Conservation (phyloP, 2,329 filamentous ascomycete genomes). For the Pochonia chlamydosporia region DNA sequence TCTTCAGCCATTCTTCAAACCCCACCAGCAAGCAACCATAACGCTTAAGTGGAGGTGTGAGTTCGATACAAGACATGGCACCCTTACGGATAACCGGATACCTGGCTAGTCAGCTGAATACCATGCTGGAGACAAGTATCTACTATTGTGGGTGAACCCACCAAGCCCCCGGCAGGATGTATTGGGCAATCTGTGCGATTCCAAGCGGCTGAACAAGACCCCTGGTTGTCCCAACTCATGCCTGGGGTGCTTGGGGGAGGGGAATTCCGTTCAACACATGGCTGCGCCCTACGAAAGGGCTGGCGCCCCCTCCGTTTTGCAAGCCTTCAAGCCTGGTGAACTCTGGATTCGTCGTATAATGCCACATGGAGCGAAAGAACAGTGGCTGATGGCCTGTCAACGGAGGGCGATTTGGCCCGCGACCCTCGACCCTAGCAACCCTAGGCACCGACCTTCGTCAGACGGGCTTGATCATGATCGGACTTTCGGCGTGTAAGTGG, state of each 20-base stretch:
- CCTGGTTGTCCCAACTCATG: not conserved
- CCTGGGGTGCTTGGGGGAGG: too few species aligned
- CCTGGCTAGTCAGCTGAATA: not conserved
- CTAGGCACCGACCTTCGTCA: not conserved
- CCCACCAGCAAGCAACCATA: not conserved
- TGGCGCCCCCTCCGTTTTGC: too few species aligned
- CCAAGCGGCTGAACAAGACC: not conserved
- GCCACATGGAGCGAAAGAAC: not conserved
- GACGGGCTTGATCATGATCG: not conserved
- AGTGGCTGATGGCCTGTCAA: not conserved
- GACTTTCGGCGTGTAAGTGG: not conserved
- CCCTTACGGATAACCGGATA: not conserved
- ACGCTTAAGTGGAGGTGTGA: not conserved
- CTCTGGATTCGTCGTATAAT: not conserved
- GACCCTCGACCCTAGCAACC: too few species aligned
- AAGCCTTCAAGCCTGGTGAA: too few species aligned
- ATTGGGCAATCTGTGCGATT: not conserved
- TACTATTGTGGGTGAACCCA: not conserved
- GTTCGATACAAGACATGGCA: not conserved
- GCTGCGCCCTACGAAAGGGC: not conserved
- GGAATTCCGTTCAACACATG: too few species aligned
- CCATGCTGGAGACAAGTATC: not conserved
- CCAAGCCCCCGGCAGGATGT: not conserved
- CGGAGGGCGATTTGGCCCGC: not conserved
- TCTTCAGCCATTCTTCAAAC: not conserved